These are phyloP conservation scores for Odonthalia washingtoniensis DNA, from an alignment of 31 red algal species.

Conservation along the genomic window DNA sequence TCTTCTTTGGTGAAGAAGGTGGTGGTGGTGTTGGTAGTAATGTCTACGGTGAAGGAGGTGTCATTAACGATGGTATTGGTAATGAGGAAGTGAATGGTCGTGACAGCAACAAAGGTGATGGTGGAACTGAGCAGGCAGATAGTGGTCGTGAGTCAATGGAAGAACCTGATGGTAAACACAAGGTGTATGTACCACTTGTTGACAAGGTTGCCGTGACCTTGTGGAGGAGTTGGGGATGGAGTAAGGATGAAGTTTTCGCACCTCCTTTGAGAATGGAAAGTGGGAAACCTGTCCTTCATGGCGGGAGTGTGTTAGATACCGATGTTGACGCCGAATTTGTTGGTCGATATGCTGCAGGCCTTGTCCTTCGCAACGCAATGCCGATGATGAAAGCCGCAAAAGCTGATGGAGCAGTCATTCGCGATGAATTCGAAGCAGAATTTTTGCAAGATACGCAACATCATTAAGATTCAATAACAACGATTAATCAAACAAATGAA, in stretches of 20 bases:
- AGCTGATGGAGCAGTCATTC: slow-evolving; percentile 36
- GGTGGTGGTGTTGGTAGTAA: no score
- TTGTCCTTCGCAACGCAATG: slow-evolving; percentile 57
- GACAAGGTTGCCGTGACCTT: slow-evolving; percentile 28
- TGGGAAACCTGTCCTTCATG: slow-evolving; percentile 58
- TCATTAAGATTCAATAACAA: no score
- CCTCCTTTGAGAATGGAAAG: slow-evolving; percentile 63
- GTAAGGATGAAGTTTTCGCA: slow-evolving; percentile 44
- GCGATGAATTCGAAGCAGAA: no score
- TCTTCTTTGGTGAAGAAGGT: no score
- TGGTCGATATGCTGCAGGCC: slow-evolving; percentile 66
- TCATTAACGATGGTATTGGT: no score
- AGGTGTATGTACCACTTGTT: slow-evolving; percentile 63
- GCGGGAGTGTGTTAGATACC: not conserved
- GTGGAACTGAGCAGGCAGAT: no score
- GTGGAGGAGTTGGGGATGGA: slow-evolving; percentile 42
- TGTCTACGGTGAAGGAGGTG: no score
- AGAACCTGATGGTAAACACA: no score
- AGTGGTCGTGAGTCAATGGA: no score
- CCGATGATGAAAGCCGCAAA: slow-evolving; percentile 64
- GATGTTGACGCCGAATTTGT: slow-evolving; percentile 53
- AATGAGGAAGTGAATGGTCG: no score
- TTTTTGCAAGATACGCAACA: slow-evolving; percentile 10
- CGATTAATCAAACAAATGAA: no score
- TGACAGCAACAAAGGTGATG: no score